phyloP scores from a whole-genome alignment of 139 green algal species.

The Edaphochlamys debaryana region DNA sequence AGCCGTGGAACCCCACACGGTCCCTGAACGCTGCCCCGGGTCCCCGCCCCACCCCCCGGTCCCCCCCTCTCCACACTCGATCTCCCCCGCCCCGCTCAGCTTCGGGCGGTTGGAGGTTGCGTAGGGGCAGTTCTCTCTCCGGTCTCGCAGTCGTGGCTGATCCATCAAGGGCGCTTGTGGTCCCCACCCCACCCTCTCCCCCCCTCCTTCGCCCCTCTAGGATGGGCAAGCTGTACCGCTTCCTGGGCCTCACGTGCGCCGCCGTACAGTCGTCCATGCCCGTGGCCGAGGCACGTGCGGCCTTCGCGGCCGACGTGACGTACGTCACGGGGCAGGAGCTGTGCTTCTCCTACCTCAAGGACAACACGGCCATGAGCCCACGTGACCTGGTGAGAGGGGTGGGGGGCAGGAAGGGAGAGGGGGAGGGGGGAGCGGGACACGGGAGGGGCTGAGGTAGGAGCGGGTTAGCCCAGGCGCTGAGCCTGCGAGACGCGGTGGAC shows the following conservation, averaged over 20 bases:
- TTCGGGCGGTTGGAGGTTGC: too few relatives aligned
- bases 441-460: not conserved
- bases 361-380: constrained; percentile 74
- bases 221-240: constrained; percentile 88
- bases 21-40: too few relatives aligned
- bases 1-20: too few relatives aligned
- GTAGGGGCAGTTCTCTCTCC: too few relatives aligned
- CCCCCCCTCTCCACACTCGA: too few relatives aligned
- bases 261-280: constrained; percentile 56
- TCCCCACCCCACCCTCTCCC: not conserved
- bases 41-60: too few relatives aligned
- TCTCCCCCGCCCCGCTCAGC: too few relatives aligned
- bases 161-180: too few relatives aligned
- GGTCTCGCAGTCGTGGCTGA: too few relatives aligned
- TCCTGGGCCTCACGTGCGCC: constrained; percentile 83
- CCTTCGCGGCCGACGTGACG: constrained; percentile 79
- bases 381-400: constrained; percentile 68
- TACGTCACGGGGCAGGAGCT: constrained; percentile 89
- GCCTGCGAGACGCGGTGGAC: too few relatives aligned
- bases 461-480: too few relatives aligned
- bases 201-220: too few relatives aligned
- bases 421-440: not conserved
- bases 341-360: constrained; percentile 86
- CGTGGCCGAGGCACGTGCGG: constrained; percentile 48
- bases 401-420: not conserved